Percentiles rank a stretch among this genome's conserved stretches.
Evolutionary conservation across 768 basidiomycete genomes (phyloP).

Genomic region (Ephemerocybe angulata): DNA sequence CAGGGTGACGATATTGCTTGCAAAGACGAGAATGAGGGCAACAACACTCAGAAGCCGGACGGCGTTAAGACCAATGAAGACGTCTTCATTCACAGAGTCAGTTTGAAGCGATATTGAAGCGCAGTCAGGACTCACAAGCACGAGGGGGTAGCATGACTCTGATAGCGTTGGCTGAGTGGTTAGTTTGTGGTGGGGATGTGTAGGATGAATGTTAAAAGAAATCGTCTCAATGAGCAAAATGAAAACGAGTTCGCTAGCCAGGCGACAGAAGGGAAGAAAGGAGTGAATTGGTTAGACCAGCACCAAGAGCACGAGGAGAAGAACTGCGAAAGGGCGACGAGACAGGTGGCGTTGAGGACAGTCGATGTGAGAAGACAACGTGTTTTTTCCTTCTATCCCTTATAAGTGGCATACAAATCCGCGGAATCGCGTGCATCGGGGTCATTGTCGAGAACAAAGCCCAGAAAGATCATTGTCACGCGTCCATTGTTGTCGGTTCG

Average conservation of each 20-base stretch:
- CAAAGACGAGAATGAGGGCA: conserved; percentile 72
- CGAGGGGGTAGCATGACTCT: conserved; percentile 34
- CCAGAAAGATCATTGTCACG: neutral
- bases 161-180: neutral
- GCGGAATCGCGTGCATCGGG: neutral
- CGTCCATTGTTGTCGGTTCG: neutral
- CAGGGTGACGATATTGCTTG: conserved; percentile 72
- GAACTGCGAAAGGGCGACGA: neutral
- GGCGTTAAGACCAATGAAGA: conserved; percentile 76
- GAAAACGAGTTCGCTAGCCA: neutral
- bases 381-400: neutral
- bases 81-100: conserved; percentile 29
- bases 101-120: neutral
- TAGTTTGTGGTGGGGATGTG: neutral
- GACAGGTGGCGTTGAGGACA: neutral
- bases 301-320: neutral
- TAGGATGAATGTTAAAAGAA: neutral
- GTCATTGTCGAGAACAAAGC: conserved; percentile 4
- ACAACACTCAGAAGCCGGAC: conserved; percentile 79
- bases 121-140: conserved; percentile 27
- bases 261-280: neutral
- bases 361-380: neutral
- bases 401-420: neutral
- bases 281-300: neutral
- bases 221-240: neutral